Evolutionary conservation across 805 yeast genomes (phyloP).

Genomic region (Candida dendrica): DNA sequence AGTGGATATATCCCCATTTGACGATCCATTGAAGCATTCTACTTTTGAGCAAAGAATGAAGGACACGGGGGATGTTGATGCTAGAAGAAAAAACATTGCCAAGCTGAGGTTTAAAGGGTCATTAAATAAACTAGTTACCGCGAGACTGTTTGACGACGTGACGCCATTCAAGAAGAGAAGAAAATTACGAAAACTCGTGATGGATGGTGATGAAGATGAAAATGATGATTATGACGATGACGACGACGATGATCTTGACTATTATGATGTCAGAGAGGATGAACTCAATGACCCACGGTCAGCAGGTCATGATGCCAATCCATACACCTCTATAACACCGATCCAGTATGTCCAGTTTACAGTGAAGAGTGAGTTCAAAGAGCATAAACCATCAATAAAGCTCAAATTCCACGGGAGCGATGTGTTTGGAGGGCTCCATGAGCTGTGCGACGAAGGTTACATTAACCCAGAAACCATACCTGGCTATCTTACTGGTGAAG

Average conservation of each 20-base stretch:
- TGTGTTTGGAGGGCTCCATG: slow-evolving; percentile 73
- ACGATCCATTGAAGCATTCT: slow-evolving; percentile 34
- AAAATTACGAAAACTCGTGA: slow-evolving; percentile 13
- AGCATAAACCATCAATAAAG: slow-evolving; percentile 16
- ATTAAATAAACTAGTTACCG: slow-evolving; percentile 26
- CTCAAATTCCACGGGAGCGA: slow-evolving; percentile 52
- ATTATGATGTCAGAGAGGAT: not conserved
- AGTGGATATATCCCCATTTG: slow-evolving; percentile 61
- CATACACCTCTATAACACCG: slow-evolving; percentile 51
- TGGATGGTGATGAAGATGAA: slow-evolving; percentile 14
- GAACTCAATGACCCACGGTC: slow-evolving; percentile 11
- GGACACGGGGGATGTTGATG: slow-evolving; percentile 12
- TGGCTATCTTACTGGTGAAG: slow-evolving; percentile 75
- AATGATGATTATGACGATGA: slow-evolving; percentile 12
- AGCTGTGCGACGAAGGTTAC: slow-evolving; percentile 43
- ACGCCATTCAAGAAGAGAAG: slow-evolving; percentile 16
- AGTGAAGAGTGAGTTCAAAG: slow-evolving; percentile 25
- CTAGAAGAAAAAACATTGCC: slow-evolving; percentile 35
- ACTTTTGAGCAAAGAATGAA: slow-evolving; percentile 18
- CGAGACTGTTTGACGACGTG: slow-evolving; percentile 32
- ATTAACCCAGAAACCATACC: slow-evolving; percentile 56
- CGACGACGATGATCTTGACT: slow-evolving; percentile 7
- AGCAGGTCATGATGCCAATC: slow-evolving; percentile 18
- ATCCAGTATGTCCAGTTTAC: slow-evolving; percentile 43
- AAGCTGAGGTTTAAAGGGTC: slow-evolving; percentile 59